Evolutionary conservation across 257 asterid genomes (phyloP), one percentile per base, ranked within the genome.

Genomic region (Echites panduratus): DNA sequence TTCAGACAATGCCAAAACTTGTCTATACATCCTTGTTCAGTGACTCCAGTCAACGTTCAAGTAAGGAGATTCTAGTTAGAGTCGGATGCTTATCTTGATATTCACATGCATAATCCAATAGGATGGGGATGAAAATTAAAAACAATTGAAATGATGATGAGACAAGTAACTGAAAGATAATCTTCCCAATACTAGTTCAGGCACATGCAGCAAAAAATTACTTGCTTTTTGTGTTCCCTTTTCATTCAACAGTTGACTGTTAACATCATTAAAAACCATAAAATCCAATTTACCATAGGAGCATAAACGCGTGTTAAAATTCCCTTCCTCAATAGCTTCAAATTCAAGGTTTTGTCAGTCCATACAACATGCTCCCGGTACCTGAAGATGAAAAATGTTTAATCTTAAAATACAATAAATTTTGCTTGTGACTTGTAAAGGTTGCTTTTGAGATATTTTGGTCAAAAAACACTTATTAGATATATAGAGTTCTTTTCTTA

Each of bases 361-460:
- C 99, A 95, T 41, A 92, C 97, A 11, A 95, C 98, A 78, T 89
- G 99, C 76, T 94, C 98, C 9, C 84, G 92, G 44, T 91, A 94
- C 99, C 98, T 94, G 88, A 81, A 48, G 76, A 77, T 80, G 80
- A 22, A 61, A 58, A 75, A 62, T 66, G n/a, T 40, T 43, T 67
- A 57, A 62, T 67, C 17, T 57, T 59, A 62, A 45, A 40, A 58
- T 40, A 41, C 73, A 52, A 70, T 40, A 9, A 62, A 64, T 41
- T 29, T 66, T n/a, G 22, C 47, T 27, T 45, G 43, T 49, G 14
- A n/a, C 47, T 27, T 1, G 35, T 19, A 26, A 45, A 40, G n/a
- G 14, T 29, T 20, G 19, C 43, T 57, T n/a, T 29, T 16, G 56
- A 38, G 6, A 59, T 16, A 38, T 16, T 45, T 9, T 44, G 1